These are phyloP conservation scores for Coemansia sp. DNA, from an alignment of 192 early-diverging fungal genomes.

Conservation along the genomic window DNA sequence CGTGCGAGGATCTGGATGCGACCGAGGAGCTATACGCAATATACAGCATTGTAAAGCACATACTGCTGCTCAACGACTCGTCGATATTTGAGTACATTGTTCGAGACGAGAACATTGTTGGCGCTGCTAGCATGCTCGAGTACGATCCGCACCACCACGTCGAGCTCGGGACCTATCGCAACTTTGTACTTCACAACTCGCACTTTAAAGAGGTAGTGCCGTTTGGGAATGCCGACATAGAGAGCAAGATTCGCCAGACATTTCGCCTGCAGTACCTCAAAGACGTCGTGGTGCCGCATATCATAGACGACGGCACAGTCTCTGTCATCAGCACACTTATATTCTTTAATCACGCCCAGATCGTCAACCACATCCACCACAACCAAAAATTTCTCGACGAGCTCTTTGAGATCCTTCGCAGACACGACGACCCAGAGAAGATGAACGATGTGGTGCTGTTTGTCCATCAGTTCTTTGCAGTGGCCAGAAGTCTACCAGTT, in stretches of 20 bases:
- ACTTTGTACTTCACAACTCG: constrained; percentile 60
- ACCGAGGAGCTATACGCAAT: constrained; percentile 69
- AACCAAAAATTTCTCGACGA: constrained; percentile 67
- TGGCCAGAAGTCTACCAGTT: constrained; percentile 71
- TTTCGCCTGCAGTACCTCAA: constrained; percentile 87
- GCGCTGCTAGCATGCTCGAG: constrained; percentile 82
- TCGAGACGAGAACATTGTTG: constrained; percentile 71
- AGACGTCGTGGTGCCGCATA: constrained; percentile 74
- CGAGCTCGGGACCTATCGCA: constrained; percentile 69
- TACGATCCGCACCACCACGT: constrained; percentile 77
- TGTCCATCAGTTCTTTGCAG: constrained; percentile 72
- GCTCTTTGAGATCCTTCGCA: constrained; percentile 67
- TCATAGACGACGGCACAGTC: constrained; percentile 75
- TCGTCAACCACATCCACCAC: constrained; percentile 70
- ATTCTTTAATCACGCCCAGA: constrained; percentile 83
- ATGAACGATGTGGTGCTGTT: constrained; percentile 78
- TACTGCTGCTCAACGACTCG: constrained; percentile 79
- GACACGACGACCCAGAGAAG: constrained; percentile 51
- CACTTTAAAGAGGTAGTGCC: constrained; percentile 78
- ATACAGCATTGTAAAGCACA: constrained; percentile 69
- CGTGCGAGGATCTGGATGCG: constrained; percentile 82
- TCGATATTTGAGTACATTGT: constrained; percentile 71
- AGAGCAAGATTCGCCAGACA: constrained; percentile 80
- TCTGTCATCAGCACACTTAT: constrained; percentile 72
- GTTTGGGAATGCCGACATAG: constrained; percentile 66